Conservation (phyloP, 495 filamentous ascomycete genomes). For the Penicillium parvum region DNA sequence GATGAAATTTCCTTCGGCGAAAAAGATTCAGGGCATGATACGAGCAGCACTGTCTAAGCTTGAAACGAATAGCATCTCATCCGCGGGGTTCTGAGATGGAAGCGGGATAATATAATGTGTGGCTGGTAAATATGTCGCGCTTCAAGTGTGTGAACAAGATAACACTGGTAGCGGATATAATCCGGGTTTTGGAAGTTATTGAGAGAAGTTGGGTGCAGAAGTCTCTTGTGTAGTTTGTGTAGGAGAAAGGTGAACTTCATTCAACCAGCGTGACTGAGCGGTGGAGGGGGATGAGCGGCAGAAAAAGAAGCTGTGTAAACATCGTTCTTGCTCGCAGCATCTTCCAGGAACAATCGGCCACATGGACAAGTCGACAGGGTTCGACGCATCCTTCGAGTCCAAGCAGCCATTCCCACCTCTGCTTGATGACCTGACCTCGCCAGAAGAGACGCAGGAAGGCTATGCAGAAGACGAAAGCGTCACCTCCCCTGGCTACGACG, state of each 20-base stretch:
- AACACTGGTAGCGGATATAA: too few relatives aligned
- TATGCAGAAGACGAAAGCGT: slow-evolving; percentile 29
- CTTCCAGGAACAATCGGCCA: background rate
- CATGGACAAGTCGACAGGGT: slow-evolving; percentile 8
- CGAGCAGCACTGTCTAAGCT: slow-evolving; percentile 15
- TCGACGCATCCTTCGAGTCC: slow-evolving; percentile 24
- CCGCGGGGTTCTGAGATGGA: slow-evolving; percentile 8
- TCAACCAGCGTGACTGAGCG: too few relatives aligned
- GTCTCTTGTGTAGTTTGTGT: too few relatives aligned
- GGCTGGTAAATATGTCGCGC: too few relatives aligned
- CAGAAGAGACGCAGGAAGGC: slow-evolving; percentile 22
- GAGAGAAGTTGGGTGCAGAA: too few relatives aligned
- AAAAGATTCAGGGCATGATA: slow-evolving; percentile 32
- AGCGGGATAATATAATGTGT: too few relatives aligned
- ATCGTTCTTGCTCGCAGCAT: background rate
- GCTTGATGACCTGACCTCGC: slow-evolving; percentile 27
- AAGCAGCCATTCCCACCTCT: slow-evolving; percentile 42
- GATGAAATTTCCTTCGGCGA: slow-evolving; percentile 31
- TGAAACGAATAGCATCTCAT: slow-evolving; percentile 5
- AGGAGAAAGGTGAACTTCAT: too few relatives aligned
- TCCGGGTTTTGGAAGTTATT: too few relatives aligned
- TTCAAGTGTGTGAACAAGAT: too few relatives aligned
- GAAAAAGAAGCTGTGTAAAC: slow-evolving; percentile 6
- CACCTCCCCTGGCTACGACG: slow-evolving; percentile 27
- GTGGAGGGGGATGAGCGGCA: slow-evolving; percentile 9